Conservation (phyloP, 2,329 filamentous ascomycete species). For the Fusarium sp. region DNA sequence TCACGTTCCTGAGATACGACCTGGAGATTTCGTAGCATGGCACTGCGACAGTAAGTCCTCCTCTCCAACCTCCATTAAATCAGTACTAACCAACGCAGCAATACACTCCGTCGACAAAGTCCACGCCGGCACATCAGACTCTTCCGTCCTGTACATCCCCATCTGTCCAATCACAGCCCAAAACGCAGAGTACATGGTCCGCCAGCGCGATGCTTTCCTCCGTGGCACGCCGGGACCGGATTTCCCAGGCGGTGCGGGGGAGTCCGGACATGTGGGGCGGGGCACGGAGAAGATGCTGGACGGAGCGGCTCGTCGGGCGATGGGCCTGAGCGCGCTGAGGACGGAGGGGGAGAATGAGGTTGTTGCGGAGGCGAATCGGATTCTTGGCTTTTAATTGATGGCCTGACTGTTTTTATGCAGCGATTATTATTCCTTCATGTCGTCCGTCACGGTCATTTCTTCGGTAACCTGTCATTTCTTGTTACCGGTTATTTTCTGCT, state of each 20-base stretch:
- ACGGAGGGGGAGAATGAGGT: conserved; percentile 43
- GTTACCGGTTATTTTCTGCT: no score
- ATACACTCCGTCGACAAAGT: conserved; percentile 87
- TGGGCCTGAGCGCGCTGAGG: conserved; percentile 47
- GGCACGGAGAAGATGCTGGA: conserved; percentile 53
- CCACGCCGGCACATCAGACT: conserved; percentile 77
- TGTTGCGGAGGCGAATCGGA: conserved; percentile 55
- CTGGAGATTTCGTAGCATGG: conserved; percentile 85
- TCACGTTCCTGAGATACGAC: conserved; percentile 72
- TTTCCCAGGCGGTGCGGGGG: conserved; percentile 77
- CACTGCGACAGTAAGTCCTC: conserved; percentile 77
- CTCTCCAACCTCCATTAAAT: no score
- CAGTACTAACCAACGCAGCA: conserved; percentile 42
- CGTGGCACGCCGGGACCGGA: conserved; percentile 74
- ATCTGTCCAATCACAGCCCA: conserved; percentile 81
- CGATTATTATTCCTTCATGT: no score
- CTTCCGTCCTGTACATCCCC: conserved; percentile 89
- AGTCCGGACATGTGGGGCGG: conserved; percentile 62
- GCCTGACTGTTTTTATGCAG: no score
- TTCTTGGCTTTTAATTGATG: conserved; percentile 51
- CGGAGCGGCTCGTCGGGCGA: conserved; percentile 51
- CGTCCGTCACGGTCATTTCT: neutral
- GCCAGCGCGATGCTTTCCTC: conserved; percentile 77
- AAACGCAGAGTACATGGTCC: conserved; percentile 76
- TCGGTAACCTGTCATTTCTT: neutral